Evolutionary conservation across 805 yeast genomes (phyloP).

Genomic region (Candida montana): DNA sequence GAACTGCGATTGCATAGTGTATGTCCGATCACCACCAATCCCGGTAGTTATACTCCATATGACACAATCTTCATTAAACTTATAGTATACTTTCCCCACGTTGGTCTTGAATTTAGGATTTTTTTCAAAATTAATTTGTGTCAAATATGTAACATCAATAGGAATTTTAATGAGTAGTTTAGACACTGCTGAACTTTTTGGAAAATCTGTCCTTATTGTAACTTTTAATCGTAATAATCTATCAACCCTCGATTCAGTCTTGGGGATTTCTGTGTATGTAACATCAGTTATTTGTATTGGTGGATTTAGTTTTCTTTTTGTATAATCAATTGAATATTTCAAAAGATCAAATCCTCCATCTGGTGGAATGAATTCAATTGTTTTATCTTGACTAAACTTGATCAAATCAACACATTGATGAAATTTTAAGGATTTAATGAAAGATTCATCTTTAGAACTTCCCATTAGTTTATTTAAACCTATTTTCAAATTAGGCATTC

Average conservation of each 20-base stretch:
- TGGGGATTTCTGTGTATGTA: conserved; percentile 1
- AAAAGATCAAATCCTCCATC: conserved; percentile 46
- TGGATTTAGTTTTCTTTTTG: conserved; percentile 6
- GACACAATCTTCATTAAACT: conserved; percentile 62
- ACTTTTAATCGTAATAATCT: conserved; percentile 7
- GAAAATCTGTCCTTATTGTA: conserved; percentile 52
- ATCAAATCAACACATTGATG: conserved; percentile 85
- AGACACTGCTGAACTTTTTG: conserved; percentile 55
- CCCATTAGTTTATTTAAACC: conserved; percentile 61
- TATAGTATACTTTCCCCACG: conserved; percentile 64
- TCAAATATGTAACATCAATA: conserved; percentile 37
- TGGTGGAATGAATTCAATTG: conserved; percentile 80
- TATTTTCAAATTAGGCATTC: conserved; percentile 80
- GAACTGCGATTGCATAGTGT: conserved; percentile 54
- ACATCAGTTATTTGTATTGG: conserved; percentile 13
- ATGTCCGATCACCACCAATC: conserved; percentile 53
- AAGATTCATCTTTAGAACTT: conserved; percentile 17
- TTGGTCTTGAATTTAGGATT: conserved; percentile 67
- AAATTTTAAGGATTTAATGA: conserved; percentile 66
- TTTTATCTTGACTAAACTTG: conserved; percentile 41
- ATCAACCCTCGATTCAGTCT: background rate
- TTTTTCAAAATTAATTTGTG: conserved; percentile 36
- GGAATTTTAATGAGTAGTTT: conserved; percentile 59
- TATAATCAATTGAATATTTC: conserved; percentile 7
- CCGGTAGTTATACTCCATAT: conserved; percentile 63